phyloP scores from a whole-genome alignment of 2,329 filamentous ascomycete species.

The Microdochium nivale region DNA sequence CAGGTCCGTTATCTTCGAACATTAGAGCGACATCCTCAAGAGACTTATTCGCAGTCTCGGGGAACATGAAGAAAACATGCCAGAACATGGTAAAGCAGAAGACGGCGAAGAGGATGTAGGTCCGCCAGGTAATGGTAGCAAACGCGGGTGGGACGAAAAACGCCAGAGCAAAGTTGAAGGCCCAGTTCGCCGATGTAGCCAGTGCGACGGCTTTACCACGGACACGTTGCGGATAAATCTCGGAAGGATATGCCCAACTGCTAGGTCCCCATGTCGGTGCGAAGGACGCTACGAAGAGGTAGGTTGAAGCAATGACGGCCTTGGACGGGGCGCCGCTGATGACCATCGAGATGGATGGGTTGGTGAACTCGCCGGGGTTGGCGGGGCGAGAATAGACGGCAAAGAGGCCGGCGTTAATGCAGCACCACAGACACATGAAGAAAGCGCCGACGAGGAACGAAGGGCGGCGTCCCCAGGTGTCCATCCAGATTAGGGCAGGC shows the following conservation, averaged over 20 bases:
- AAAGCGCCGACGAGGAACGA: constrained; percentile 57
- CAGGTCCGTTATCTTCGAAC: constrained; percentile 30
- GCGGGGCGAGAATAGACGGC: constrained; percentile 29
- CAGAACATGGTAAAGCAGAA: constrained; percentile 41
- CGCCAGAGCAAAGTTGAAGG: constrained; percentile 39
- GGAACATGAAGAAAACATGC: constrained; percentile 46
- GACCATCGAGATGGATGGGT: constrained; percentile 33
- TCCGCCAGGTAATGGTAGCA: constrained; percentile 38
- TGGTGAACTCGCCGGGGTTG: constrained; percentile 23
- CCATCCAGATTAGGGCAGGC: constrained; percentile 66
- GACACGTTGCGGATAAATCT: constrained; percentile 35
- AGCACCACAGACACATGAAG: constrained; percentile 49
- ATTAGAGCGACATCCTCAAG: constrained; percentile 44
- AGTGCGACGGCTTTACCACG: constrained; percentile 46
- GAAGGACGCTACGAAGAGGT: constrained; percentile 50
- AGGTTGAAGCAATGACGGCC: constrained; percentile 56
- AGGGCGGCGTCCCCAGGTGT: constrained; percentile 65
- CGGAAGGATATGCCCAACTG: constrained; percentile 37
- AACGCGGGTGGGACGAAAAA: constrained; percentile 38
- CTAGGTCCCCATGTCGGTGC: constrained; percentile 34
- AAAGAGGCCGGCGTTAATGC: constrained; percentile 36
- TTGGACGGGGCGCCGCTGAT: constrained; percentile 41
- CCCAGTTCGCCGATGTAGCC: constrained; percentile 41
- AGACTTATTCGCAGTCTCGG: constrained; percentile 46
- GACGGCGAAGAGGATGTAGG: constrained; percentile 43